Conservation (phyloP, 2,329 filamentous ascomycete genomes). For the Fusarium miscanthi region DNA sequence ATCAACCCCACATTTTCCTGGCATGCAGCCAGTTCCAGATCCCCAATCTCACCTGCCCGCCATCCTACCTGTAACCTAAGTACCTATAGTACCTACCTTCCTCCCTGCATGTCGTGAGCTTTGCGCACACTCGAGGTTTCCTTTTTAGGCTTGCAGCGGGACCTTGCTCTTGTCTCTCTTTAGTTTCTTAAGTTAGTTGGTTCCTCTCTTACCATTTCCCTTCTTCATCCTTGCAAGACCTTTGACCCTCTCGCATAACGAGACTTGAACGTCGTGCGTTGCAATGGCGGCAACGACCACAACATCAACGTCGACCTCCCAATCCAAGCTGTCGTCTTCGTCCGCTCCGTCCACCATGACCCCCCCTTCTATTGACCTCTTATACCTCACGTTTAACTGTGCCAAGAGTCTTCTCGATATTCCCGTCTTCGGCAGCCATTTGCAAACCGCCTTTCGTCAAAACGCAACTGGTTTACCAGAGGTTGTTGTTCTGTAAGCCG, state of each 20-base stretch:
- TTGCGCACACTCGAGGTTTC: conserved; percentile 21
- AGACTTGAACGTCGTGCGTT: background rate
- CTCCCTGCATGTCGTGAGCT: background rate
- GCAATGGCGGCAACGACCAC: conserved; percentile 17
- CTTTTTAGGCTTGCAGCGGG: conserved; percentile 14
- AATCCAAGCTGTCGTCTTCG: conserved; percentile 2
- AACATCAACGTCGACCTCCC: conserved; percentile 7
- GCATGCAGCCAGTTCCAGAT: conserved; percentile 28
- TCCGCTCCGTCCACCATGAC: conserved; percentile 46
- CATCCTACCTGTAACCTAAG: background rate
- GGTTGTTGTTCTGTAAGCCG: conserved; percentile 67
- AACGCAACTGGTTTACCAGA: conserved; percentile 62
- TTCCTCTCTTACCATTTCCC: background rate
- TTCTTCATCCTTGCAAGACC: background rate
- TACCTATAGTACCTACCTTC: background rate
- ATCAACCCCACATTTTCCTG: conserved; percentile 33
- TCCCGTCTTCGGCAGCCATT: conserved; percentile 75
- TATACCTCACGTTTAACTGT: conserved; percentile 92
- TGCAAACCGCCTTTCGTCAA: conserved; percentile 69
- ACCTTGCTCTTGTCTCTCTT: conserved; percentile 13
- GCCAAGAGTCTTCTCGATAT: conserved; percentile 77
- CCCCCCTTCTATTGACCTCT: conserved; percentile 69
- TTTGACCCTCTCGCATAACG: background rate
- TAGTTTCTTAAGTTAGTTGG: background rate
- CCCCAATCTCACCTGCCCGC: conserved; percentile 19